Percentiles rank a stretch among this genome's conserved stretches.
Conservation (phyloP, 139 green algal genomes). For the Coelastrella sp. region DNA sequence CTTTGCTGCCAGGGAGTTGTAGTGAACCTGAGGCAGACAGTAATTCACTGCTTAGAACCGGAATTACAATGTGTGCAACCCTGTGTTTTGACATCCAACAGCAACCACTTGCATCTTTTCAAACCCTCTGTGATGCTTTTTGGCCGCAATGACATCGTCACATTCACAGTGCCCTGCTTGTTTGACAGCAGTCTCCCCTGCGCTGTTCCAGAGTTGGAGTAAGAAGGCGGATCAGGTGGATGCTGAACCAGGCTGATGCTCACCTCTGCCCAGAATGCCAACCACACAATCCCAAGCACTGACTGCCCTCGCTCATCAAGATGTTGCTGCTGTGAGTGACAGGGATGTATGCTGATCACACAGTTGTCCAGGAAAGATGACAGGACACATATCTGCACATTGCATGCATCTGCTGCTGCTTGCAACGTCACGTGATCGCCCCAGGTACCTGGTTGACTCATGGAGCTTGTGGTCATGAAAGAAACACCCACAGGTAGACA, state of each 20-base stretch:
- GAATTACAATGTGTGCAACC: too few relatives aligned
- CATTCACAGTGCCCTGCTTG: too few relatives aligned
- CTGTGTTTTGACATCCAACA: too few relatives aligned
- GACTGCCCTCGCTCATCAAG: neutral
- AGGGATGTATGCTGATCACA: slow-evolving; percentile 78
- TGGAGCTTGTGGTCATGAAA: too few relatives aligned
- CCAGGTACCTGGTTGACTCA: slow-evolving; percentile 72
- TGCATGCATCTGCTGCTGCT: slow-evolving; percentile 71
- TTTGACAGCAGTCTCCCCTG: too few relatives aligned
- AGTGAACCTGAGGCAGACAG: slow-evolving; percentile 64
- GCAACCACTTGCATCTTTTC: too few relatives aligned
- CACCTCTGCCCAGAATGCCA: slow-evolving; percentile 88
- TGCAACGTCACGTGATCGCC: slow-evolving; percentile 90
- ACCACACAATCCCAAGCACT: slow-evolving; percentile 19
- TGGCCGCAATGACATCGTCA: too few relatives aligned
- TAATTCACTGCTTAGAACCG: too few relatives aligned
- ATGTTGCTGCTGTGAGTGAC: neutral
- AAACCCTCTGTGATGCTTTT: too few relatives aligned
- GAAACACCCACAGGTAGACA: too few relatives aligned
- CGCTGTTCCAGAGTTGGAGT: too few relatives aligned
- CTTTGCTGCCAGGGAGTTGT: slow-evolving; percentile 67
- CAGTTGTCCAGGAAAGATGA: slow-evolving; percentile 66
- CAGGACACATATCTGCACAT: slow-evolving; percentile 72
- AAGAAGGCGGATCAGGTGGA: too few relatives aligned
- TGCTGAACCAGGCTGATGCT: slow-evolving; percentile 1